Evolutionary conservation across 164 flowering plant species (phyloP).

Genomic region (Chloranthus sessilifolius): DNA sequence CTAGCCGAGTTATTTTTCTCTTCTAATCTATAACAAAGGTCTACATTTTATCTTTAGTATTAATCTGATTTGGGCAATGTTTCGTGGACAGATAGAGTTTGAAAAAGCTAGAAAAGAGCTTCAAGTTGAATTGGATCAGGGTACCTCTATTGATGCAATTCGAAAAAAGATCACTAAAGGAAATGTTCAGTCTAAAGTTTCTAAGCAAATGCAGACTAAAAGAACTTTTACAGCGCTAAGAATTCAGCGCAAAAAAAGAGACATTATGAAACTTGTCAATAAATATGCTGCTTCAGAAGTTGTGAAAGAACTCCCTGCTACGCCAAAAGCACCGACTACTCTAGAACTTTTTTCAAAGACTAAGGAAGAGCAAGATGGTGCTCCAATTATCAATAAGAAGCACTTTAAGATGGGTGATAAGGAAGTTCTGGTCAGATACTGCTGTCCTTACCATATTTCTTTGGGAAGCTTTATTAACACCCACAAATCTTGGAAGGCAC

Average conservation of each 20-base stretch:
- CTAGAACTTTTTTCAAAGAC: conserved; percentile 54
- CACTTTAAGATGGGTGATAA: conserved; percentile 51
- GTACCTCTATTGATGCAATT: conserved; percentile 58
- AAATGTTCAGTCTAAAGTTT: conserved; percentile 48
- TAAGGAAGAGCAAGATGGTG: conserved; percentile 54
- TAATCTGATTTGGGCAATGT: neutral
- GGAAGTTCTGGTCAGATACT: conserved; percentile 66
- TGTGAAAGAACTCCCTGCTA: conserved; percentile 19
- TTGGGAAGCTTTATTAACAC: too few relatives aligned
- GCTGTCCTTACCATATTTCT: neutral
- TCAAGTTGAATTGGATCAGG: conserved; percentile 57
- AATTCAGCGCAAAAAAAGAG: conserved; percentile 87
- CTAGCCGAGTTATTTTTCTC: too few relatives aligned
- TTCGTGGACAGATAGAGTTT: conserved; percentile 51
- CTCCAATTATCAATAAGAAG: conserved; percentile 41
- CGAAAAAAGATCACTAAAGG: conserved; percentile 57
- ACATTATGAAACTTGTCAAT: conserved; percentile 50
- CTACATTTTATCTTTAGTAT: neutral
- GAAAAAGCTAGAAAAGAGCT: conserved; percentile 73
- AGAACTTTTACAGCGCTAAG: conserved; percentile 38
- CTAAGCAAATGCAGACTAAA: conserved; percentile 40
- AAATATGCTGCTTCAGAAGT: conserved; percentile 35
- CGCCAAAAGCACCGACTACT: conserved; percentile 40
- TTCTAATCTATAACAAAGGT: too few relatives aligned
- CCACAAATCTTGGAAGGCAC: too few relatives aligned